Conservation (phyloP, 1,284 basidiomycete genomes). For the Xerocomus nothofagi region DNA sequence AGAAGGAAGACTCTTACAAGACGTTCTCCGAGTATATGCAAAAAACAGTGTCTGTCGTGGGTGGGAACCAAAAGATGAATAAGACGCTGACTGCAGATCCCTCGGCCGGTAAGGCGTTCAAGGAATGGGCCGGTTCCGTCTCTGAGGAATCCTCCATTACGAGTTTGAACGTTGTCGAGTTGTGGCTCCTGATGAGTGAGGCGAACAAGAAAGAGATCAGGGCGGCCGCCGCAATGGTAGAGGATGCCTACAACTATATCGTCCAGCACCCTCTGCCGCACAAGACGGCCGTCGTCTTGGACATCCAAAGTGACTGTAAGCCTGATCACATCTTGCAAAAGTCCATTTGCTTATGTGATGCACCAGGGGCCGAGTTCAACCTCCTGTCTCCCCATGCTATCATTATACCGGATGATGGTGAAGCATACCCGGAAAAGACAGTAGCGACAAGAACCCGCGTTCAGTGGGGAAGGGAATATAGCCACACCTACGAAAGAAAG, state of each 20-base stretch:
- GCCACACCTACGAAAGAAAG: neutral
- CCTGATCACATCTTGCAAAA: neutral
- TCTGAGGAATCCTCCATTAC: neutral
- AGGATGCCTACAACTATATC: conserved; percentile 4
- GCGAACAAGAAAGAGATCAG: neutral
- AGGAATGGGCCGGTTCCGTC: neutral
- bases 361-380: conserved; percentile 6
- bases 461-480: conserved; percentile 2
- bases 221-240: neutral
- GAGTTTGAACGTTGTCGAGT: neutral
- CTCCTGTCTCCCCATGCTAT: conserved; percentile 1
- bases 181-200: conserved; percentile 7
- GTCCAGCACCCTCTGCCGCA: neutral
- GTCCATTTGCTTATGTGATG: too few species aligned
- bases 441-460: conserved; percentile 4
- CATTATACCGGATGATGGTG: neutral
- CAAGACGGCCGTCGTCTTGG: too few species aligned
- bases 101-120: neutral
- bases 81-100: conserved; percentile 4
- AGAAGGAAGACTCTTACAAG: conserved; percentile 1
- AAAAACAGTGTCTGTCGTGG: conserved; percentile 5
- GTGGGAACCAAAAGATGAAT: neutral
- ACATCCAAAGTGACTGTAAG: conserved; percentile 4
- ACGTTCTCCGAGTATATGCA: conserved; percentile 5
- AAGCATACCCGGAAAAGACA: neutral